Evolutionary conservation across 2,329 filamentous ascomycete genomes (phyloP), one percentile per base, ranked within the genome.

Genomic region (Thelonectria discophora): DNA sequence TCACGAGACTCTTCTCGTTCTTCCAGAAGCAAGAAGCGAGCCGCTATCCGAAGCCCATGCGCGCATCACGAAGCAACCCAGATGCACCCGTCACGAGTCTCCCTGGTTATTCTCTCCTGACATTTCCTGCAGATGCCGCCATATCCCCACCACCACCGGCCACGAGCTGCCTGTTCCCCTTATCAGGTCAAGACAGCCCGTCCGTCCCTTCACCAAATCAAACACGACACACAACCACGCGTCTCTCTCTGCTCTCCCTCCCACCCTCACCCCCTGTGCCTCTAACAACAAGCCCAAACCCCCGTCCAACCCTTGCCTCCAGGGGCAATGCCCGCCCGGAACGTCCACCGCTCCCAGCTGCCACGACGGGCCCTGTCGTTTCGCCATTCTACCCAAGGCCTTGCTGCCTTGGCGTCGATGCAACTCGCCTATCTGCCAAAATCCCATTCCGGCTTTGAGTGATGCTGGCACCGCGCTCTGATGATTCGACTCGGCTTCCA

Each of bases 261-360:
- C n/a, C n/a, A n/a, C n/a, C n/a, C n/a, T n/a, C n/a, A n/a, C 17
- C 42, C 37, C 32, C 45, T 43, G 32, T 21, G 39, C 24, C 32
- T 20, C 47, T 4, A 46, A 32, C 24, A 12, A n/a, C 42, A 32
- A 30, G n/a, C 43, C 10, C 13, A 4, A 2, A 9, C 5, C 7
- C 18, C 45, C 21, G 17, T 30, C 13, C 17, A 12, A 11, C n/a
- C n/a, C n/a, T n/a, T n/a, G n/a, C n/a, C n/a, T 60, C 50, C 49
- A 53, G 49, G 56, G 56, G 47, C n/a, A 55, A 47, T 45, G 32
- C 34, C 27, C 34, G 56, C 52, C 12, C 21, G 49, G 58, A 60
- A 56, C 47, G 40, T 48, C 52, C 46, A 56, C 32, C 58, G 32
- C 43, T 39, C n/a, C 20, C 12, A 20, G 43, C 37, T 18, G 15